A percentile compares a stretch with the other conserved stretches of the same genome.
Evolutionary conservation across 2,329 filamentous ascomycete species (phyloP).

Genomic region (Aspergillus clavatus): DNA sequence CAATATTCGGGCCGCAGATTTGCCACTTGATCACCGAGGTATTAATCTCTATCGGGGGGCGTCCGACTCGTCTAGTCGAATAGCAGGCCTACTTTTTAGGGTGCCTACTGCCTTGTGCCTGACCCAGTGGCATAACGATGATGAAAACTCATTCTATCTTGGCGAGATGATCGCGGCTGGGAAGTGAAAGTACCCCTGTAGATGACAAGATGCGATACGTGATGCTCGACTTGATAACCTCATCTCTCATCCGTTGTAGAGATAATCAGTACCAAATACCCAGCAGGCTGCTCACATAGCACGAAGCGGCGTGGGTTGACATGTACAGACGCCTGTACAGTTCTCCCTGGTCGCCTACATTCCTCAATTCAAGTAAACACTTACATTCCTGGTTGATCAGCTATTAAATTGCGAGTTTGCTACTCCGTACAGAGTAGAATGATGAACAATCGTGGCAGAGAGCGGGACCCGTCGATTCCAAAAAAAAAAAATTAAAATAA

Average conservation of each 20-base stretch:
- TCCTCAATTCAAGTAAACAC: no score
- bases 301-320: not conserved
- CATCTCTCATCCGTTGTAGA: no score
- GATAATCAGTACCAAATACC: no score
- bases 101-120: not conserved
- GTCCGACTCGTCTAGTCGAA: not conserved
- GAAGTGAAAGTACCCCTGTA: no score
- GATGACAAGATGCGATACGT: no score
- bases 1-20: not conserved
- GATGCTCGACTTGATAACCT: no score
- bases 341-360: no score
- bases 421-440: no score
- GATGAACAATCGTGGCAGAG: not conserved
- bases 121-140: not conserved
- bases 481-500: no score
- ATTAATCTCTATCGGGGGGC: not conserved
- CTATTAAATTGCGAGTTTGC: no score
- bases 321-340: no score
- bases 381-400: no score
- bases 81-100: not conserved
- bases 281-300: not conserved
- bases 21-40: not conserved
- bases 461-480: not conserved
- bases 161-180: not conserved
- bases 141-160: not conserved